Conservation (phyloP, 139 green algal genomes). For the Penium margaritaceum region DNA sequence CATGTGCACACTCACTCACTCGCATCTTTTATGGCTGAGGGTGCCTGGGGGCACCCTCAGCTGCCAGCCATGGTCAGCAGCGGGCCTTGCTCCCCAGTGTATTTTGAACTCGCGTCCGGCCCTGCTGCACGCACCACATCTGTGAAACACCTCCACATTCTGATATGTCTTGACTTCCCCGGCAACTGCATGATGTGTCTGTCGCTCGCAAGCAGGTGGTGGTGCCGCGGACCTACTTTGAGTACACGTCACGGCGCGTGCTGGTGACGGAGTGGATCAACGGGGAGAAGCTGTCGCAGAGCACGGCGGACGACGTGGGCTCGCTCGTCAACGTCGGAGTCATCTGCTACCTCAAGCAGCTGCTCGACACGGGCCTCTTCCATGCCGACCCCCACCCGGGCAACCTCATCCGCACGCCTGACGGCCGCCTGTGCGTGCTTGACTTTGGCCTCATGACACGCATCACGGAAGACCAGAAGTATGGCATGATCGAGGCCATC, state of each 20-base stretch:
- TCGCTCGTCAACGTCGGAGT: constrained; percentile 91
- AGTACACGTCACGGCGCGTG: constrained; percentile 76
- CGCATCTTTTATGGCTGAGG: too few species aligned
- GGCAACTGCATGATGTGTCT: neutral
- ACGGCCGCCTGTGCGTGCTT: constrained; percentile 86
- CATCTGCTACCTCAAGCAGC: constrained; percentile 90
- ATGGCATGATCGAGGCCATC: constrained; percentile 98
- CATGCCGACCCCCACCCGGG: constrained; percentile 70
- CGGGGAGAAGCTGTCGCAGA: constrained; percentile 71
- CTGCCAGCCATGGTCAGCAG: too few species aligned
- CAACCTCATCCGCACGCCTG: constrained; percentile 91
- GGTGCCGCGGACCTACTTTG: constrained; percentile 74
- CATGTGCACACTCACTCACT: too few species aligned
- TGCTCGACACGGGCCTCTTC: constrained; percentile 51
- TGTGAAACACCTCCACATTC: neutral
- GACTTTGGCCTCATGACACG: constrained; percentile 82
- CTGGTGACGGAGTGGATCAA: constrained; percentile 82
- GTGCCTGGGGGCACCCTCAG: too few species aligned
- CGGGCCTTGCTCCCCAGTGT: neutral
- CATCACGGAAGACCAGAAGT: constrained; percentile 62
- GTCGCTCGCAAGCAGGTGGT: constrained; percentile 84
- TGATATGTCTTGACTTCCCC: neutral
- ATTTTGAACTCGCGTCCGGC: neutral
- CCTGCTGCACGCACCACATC: neutral
- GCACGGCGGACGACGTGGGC: constrained; percentile 76